Evolutionary conservation across 2,329 filamentous ascomycete genomes (phyloP).

Genomic region (Epichloe aotearoae): DNA sequence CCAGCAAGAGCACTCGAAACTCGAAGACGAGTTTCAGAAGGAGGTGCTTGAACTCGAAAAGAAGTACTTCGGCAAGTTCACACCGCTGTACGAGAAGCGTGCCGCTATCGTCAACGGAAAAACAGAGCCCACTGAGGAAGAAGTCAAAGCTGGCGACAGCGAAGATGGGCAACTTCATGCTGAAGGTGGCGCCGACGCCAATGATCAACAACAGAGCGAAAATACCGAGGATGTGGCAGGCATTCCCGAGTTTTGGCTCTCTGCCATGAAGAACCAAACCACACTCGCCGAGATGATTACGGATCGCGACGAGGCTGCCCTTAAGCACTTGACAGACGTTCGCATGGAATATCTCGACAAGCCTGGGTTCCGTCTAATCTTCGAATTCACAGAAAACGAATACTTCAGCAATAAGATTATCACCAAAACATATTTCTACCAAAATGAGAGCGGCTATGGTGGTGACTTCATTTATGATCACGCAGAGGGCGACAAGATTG

Average conservation of each 20-base stretch:
- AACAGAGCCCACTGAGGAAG: constrained; percentile 72
- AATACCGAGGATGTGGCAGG: constrained; percentile 49
- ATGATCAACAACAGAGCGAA: constrained; percentile 43
- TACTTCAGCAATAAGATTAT: constrained; percentile 97
- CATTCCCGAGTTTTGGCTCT: constrained; percentile 98
- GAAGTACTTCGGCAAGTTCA: constrained; percentile 99
- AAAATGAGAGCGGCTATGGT: constrained; percentile 95
- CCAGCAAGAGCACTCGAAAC: constrained; percentile 96
- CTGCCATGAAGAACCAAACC: constrained; percentile 98
- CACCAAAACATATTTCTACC: constrained; percentile 98
- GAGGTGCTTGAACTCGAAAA: constrained; percentile 97
- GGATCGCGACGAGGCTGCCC: constrained; percentile 85
- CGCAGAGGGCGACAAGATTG: constrained; percentile 93
- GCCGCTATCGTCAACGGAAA: constrained; percentile 82
- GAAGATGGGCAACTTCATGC: constrained; percentile 62
- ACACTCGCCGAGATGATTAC: constrained; percentile 98
- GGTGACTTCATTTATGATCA: constrained; percentile 99
- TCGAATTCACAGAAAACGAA: constrained; percentile 89
- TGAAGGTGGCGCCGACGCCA: constrained; percentile 41
- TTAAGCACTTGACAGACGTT: constrained; percentile 82
- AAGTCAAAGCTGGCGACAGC: constrained; percentile 76
- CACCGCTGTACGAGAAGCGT: constrained; percentile 91
- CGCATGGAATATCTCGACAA: constrained; percentile 99
- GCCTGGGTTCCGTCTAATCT: constrained; percentile 95
- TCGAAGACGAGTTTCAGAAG: constrained; percentile 97